A percentile compares a stretch with the other conserved stretches of the same genome.
phyloP scores from a whole-genome alignment of 1,139 yeast species.

The Yarrowia galli region DNA sequence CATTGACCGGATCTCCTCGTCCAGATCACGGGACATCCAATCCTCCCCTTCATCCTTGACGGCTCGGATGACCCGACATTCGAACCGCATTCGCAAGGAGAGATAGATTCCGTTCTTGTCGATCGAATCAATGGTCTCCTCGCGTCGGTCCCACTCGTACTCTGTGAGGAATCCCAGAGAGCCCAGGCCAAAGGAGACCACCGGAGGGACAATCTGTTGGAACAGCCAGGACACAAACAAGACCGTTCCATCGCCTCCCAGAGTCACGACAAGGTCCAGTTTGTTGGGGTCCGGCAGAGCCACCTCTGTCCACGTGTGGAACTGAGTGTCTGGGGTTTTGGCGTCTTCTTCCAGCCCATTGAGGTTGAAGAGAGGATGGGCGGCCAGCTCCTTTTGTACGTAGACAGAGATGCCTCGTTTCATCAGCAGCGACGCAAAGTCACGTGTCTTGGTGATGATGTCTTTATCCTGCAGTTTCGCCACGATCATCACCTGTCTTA shows the following conservation, averaged over 20 bases:
- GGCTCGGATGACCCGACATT: constrained; percentile 70
- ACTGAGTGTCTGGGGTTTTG: not conserved
- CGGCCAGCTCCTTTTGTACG: constrained; percentile 25
- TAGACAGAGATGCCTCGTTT: constrained; percentile 2
- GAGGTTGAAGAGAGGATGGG: constrained; percentile 9
- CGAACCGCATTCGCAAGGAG: constrained; percentile 75
- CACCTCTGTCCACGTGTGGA: constrained; percentile 24
- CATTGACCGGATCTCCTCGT: constrained; percentile 47
- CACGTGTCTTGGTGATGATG: constrained; percentile 18
- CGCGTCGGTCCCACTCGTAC: constrained; percentile 66
- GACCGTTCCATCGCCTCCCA: constrained; percentile 92
- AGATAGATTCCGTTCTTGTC: constrained; percentile 69
- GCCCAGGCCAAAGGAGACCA: constrained; percentile 46
- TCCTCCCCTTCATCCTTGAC: constrained; percentile 43
- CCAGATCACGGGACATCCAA: constrained; percentile 46
- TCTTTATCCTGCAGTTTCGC: constrained; percentile 29
- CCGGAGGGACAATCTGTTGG: constrained; percentile 85
- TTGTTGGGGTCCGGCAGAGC: constrained; percentile 39
- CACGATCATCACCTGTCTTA: constrained; percentile 27
- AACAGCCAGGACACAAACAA: constrained; percentile 78
- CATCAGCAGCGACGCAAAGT: constrained; percentile 12
- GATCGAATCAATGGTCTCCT: constrained; percentile 61
- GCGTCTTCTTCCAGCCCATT: not conserved
- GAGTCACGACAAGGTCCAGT: constrained; percentile 61
- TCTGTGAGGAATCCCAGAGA: constrained; percentile 52